These are phyloP conservation scores for Tricholoma hemisulphureum DNA, from an alignment of 768 basidiomycete species.

Conservation along the genomic window DNA sequence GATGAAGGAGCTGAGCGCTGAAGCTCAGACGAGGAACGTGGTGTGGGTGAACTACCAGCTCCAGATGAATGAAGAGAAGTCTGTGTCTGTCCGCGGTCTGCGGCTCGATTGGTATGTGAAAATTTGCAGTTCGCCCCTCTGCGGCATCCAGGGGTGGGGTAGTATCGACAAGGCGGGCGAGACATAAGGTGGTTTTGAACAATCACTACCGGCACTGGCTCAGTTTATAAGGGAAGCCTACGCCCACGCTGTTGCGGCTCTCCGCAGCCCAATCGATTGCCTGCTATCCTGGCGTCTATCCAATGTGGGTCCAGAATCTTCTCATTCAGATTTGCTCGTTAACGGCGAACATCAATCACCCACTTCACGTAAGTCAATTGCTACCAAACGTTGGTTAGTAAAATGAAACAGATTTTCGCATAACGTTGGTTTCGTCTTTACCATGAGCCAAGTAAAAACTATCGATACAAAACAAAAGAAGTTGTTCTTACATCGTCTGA, in stretches of 20 bases:
- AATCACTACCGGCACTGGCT: neutral
- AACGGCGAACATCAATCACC: too few species aligned
- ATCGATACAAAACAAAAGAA: too few species aligned
- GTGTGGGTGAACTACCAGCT: conserved; percentile 2
- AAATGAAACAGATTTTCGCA: too few species aligned
- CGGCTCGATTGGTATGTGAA: conserved; percentile 13
- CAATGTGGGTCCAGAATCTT: neutral
- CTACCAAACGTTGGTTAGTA: too few species aligned
- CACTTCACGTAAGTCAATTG: too few species aligned
- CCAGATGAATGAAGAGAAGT: conserved; percentile 4
- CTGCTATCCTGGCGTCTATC: neutral
- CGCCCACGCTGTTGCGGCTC: neutral
- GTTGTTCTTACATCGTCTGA: too few species aligned
- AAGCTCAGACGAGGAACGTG: conserved; percentile 5
- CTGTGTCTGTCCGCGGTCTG: neutral
- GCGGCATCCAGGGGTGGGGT: conserved; percentile 47
- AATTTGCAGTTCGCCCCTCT: conserved; percentile 41
- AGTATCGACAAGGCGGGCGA: conserved; percentile 35
- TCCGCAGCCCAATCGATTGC: neutral
- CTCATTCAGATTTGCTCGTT: neutral
- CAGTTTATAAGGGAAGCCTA: neutral
- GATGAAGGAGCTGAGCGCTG: conserved; percentile 8
- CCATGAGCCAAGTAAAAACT: too few species aligned
- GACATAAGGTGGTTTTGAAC: neutral
- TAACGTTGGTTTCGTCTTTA: too few species aligned